Percentiles rank a stretch among this genome's conserved stretches.
Evolutionary conservation across 305 asterid genomes (phyloP).

Genomic region (Withania somnifera): DNA sequence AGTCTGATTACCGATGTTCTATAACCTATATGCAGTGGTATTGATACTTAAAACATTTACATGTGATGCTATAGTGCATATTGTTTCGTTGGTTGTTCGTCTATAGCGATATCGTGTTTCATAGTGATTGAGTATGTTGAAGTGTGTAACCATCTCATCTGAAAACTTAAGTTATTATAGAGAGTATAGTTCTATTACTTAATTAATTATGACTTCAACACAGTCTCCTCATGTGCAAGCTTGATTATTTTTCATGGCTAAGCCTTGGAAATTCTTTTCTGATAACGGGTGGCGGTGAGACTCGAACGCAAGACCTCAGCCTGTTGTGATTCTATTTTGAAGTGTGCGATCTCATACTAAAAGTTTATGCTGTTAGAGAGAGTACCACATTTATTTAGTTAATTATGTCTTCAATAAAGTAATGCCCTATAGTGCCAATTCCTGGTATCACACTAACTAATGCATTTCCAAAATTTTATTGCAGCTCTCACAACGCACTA

Average conservation of each 20-base stretch:
- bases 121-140: neutral
- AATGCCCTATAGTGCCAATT: slow-evolving; percentile 4
- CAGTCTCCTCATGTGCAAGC: neutral
- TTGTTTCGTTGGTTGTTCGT: neutral
- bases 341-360: neutral
- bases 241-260: neutral
- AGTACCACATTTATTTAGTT: neutral
- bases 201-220: neutral
- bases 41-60: neutral
- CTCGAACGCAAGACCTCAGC: neutral
- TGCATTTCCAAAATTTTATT: slow-evolving; percentile 11
- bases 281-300: neutral
- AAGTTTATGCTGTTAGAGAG: neutral
- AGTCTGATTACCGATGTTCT: neutral
- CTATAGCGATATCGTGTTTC: neutral
- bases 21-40: neutral
- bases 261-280: neutral
- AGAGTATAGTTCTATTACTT: neutral
- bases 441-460: neutral
- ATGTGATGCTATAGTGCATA: neutral
- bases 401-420: neutral
- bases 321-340: neutral
- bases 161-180: neutral
- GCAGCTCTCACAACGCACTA: slow-evolving; percentile 97
- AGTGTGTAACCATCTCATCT: neutral